Base-by-base conservation (phyloP, 192 early-diverging fungal genomes). In the Coemansia sp. region DNA sequence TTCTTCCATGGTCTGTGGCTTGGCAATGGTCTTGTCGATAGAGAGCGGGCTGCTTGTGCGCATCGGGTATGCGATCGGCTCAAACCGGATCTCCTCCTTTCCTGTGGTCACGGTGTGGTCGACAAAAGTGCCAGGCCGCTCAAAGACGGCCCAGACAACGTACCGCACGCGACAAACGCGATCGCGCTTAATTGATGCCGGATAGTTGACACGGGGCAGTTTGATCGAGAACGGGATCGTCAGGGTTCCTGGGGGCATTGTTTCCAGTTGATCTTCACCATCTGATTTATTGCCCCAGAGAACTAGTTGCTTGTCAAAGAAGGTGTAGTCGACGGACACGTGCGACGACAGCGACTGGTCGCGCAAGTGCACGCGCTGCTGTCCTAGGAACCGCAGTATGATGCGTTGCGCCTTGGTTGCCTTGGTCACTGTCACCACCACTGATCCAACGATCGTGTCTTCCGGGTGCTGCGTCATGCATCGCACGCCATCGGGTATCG, bases 401-500 rank as follows among this genome's bases (percentile, higher is more conserved):
- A 78, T 70, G n/a, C 76, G 46, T 43, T 45, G 63, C 4, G 64
- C 67, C 40, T 58, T 61, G 5, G 76, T 78, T 1, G 76, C 64
- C 43, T 72, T 78, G 4, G 76, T 78, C n/a, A 78, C 67, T 2
- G 76, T 78, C 29, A 78, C 31, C 3, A 67, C 67, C 3, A 72
- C 76, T 2, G 70, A 71, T 13, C 76, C 76, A 4, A 72, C 70
- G 23, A 78, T 71, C 2, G 49, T 57, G 52, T 61, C 64, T 25
- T 56, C 67, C 0, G 76, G 70, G 30, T 72, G 64, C 56, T 78
- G 70, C 31, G 70, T 63, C 66, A 67, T 72, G 25, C 69, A 69
- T 58, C 76, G 70, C 13, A 78, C 67, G 29, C 76, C 76, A 10
- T 72, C 64, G 29, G 76, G 76, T 21, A 78, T 78, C 13, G 66